Evolutionary conservation across 2,329 filamentous ascomycete species (phyloP).

Genomic region (Colletotrichum spinosum): DNA sequence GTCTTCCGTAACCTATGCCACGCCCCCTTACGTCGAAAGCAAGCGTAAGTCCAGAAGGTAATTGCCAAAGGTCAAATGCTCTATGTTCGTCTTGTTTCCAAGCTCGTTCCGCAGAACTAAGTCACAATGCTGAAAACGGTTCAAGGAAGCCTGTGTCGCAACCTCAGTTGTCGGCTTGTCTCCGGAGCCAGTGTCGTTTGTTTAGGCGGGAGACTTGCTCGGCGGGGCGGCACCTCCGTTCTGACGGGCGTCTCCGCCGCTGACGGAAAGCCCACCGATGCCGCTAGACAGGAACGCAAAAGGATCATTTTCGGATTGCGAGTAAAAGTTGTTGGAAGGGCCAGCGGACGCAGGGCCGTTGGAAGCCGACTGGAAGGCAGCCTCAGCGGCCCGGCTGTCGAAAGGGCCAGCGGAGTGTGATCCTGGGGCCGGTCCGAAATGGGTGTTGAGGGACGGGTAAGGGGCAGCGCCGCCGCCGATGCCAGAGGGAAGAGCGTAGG

Average conservation of each 20-base stretch:
- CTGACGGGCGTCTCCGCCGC: conserved; percentile 72
- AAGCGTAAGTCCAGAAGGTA: conserved; percentile 56
- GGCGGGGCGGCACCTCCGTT: conserved; percentile 68
- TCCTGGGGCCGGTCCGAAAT: conserved; percentile 80
- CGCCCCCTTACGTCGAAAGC: conserved; percentile 52
- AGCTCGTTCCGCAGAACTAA: conserved; percentile 45
- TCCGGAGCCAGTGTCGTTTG: conserved; percentile 27
- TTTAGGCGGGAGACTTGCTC: conserved; percentile 71
- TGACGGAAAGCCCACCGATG: conserved; percentile 79
- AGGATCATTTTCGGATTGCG: conserved; percentile 75
- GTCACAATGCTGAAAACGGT: conserved; percentile 43
- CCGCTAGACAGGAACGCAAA: conserved; percentile 84
- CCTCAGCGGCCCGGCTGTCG: conserved; percentile 92
- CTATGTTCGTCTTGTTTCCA: conserved; percentile 58
- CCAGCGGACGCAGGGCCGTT: conserved; percentile 84
- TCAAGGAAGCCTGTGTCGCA: conserved; percentile 44
- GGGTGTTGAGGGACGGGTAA: conserved; percentile 86
- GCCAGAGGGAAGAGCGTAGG: conserved; percentile 88
- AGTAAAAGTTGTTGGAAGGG: conserved; percentile 78
- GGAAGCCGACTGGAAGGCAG: conserved; percentile 89
- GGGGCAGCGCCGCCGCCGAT: conserved; percentile 82
- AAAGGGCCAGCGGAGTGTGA: conserved; percentile 89
- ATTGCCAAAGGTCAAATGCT: conserved; percentile 58
- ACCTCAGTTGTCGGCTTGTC: conserved; percentile 34
- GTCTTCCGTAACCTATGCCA: conserved; percentile 55